Percentiles rank a stretch among this genome's conserved stretches.
Conservation (phyloP, 352 stramenopile genomes). For the Phytophthora capsici region DNA sequence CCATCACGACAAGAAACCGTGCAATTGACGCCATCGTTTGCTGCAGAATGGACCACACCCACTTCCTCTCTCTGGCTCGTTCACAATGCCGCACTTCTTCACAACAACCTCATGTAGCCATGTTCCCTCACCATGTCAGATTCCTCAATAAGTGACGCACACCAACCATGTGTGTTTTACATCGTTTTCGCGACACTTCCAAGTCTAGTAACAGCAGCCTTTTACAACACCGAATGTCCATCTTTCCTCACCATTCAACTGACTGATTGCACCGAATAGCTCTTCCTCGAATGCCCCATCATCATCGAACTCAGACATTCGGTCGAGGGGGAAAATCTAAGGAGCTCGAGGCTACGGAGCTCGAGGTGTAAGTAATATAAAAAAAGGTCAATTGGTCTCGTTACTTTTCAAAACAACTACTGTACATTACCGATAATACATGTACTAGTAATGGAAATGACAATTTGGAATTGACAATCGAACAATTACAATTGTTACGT, state of each 20-base stretch:
- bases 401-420: too few species aligned
- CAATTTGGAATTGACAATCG: too few species aligned
- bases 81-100: too few species aligned
- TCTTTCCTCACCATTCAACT: not conserved
- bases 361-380: too few species aligned
- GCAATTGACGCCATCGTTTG: not conserved
- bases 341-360: too few species aligned
- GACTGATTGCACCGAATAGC: slow-evolving; percentile 5
- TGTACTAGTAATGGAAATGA: too few species aligned
- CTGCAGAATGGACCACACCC: too few species aligned
- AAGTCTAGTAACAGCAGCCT: not conserved
- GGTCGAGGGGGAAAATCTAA: too few species aligned
- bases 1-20: not conserved
- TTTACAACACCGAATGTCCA: not conserved
- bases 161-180: not conserved
- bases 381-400: too few species aligned
- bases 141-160: not conserved
- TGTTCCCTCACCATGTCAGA: not conserved
- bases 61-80: not conserved
- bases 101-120: not conserved
- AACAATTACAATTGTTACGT: too few species aligned
- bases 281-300: not conserved
- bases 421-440: too few species aligned
- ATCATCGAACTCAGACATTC: slow-evolving; percentile 3
- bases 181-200: not conserved